phyloP scores from a whole-genome alignment of 164 flowering plant genomes.

The Stephania yunnanensis region DNA sequence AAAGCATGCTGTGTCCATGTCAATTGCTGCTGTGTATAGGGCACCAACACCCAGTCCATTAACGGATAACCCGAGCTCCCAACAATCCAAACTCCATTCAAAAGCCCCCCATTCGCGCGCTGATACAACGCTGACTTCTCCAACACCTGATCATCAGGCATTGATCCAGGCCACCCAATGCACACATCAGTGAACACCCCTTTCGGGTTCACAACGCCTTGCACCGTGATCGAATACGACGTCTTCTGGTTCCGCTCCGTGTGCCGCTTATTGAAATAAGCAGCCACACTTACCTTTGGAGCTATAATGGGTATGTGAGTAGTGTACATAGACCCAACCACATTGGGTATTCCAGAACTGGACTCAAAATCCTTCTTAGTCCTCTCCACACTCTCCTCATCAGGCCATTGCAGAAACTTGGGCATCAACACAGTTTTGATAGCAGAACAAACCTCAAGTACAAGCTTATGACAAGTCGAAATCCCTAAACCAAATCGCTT shows the following conservation, averaged over 20 bases:
- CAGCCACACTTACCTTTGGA: slow-evolving; percentile 54
- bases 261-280: slow-evolving; percentile 70
- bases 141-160: slow-evolving; percentile 61
- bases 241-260: slow-evolving; percentile 85
- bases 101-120: slow-evolving; percentile 37
- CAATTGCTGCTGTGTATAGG: slow-evolving; percentile 55
- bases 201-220: slow-evolving; percentile 57
- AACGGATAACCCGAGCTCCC: slow-evolving; percentile 55
- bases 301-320: slow-evolving; percentile 80
- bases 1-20: slow-evolving; percentile 82
- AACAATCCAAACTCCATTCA: slow-evolving; percentile 52
- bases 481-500: slow-evolving; percentile 78
- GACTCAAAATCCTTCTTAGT: slow-evolving; percentile 39
- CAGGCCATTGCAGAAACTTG: slow-evolving; percentile 70
- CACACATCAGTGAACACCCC: slow-evolving; percentile 76
- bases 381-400: slow-evolving; percentile 18
- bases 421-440: slow-evolving; percentile 61
- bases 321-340: slow-evolving; percentile 72
- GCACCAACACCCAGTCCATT: slow-evolving; percentile 71
- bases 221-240: slow-evolving; percentile 74
- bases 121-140: slow-evolving; percentile 58
- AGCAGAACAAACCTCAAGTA: slow-evolving; percentile 75
- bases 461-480: slow-evolving; percentile 84
- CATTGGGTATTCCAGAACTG: slow-evolving; percentile 53
- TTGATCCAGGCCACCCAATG: slow-evolving; percentile 84